Evolutionary conservation across 2,329 filamentous ascomycete species (phyloP).

Genomic region (Fusarium mangiferae): DNA sequence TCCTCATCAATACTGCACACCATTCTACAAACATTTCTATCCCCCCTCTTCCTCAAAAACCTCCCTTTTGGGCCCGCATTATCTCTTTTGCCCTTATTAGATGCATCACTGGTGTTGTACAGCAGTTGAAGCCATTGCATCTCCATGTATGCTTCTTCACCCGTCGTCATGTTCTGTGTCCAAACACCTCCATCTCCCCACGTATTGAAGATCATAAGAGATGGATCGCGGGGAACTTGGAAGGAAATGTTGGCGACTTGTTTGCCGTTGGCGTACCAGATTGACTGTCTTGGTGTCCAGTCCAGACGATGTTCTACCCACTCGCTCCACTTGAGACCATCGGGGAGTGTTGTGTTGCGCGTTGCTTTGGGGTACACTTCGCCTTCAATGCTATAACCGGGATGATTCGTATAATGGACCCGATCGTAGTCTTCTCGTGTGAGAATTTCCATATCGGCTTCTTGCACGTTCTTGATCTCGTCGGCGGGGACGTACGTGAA

Average conservation of each 20-base stretch:
- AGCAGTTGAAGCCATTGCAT: background rate
- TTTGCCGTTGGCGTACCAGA: background rate
- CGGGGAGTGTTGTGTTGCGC: background rate
- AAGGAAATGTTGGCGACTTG: background rate
- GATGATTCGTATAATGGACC: background rate
- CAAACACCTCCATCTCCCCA: background rate
- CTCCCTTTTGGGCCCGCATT: background rate
- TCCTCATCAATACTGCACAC: background rate
- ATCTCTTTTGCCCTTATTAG: background rate
- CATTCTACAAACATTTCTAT: background rate
- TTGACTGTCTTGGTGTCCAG: background rate
- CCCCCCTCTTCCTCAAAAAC: background rate
- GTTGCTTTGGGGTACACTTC: background rate
- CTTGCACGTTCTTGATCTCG: background rate
- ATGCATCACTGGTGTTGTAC: background rate
- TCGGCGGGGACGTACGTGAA: background rate
- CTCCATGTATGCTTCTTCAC: background rate
- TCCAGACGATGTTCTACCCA: background rate
- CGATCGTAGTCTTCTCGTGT: background rate
- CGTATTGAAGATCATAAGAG: background rate
- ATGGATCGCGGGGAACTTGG: background rate
- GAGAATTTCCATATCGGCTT: background rate
- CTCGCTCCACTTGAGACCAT: background rate
- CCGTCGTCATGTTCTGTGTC: background rate
- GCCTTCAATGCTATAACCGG: background rate